A percentile compares a stretch with the other conserved stretches of the same genome.
Evolutionary conservation across 2,329 filamentous ascomycete genomes (phyloP).

Genomic region (Ambrosiella cleistominuta): DNA sequence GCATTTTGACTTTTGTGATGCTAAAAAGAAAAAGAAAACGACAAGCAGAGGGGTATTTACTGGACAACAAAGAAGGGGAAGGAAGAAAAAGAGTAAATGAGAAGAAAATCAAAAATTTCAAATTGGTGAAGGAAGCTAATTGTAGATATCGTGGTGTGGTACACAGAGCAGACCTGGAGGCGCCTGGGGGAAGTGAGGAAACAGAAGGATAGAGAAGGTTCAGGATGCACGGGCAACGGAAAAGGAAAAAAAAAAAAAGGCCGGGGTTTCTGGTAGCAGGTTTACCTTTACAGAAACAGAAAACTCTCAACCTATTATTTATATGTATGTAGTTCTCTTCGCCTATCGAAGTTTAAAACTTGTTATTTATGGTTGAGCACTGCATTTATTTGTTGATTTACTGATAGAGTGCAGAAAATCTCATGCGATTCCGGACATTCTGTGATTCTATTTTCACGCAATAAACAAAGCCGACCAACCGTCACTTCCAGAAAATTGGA

Average conservation of each 20-base stretch:
- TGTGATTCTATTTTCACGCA: not conserved
- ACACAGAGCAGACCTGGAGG: conserved; percentile 10
- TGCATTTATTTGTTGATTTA: too few species aligned
- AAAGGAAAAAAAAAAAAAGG: conserved; percentile 12
- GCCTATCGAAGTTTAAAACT: too few species aligned
- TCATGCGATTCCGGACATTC: too few species aligned
- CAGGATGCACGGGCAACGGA: conserved; percentile 5
- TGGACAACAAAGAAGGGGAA: conserved; percentile 16
- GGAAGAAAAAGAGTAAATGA: not conserved
- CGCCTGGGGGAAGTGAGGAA: conserved; percentile 13
- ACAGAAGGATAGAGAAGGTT: conserved; percentile 9
- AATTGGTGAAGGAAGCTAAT: not conserved
- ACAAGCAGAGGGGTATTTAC: conserved; percentile 8
- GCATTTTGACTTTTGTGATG: conserved; percentile 48
- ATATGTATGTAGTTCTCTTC: too few species aligned
- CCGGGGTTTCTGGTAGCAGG: not conserved
- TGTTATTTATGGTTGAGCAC: not conserved
- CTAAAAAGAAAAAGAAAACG: conserved; percentile 16
- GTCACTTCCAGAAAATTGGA: conserved; percentile 13
- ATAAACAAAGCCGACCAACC: not conserved
- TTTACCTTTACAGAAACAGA: too few species aligned
- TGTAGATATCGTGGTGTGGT: conserved; percentile 3
- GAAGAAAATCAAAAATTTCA: not conserved
- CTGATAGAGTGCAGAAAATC: too few species aligned
- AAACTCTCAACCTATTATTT: too few species aligned